phyloP scores from a whole-genome alignment of 2,329 filamentous ascomycete species.

The Pestalotiopsis sp. region DNA sequence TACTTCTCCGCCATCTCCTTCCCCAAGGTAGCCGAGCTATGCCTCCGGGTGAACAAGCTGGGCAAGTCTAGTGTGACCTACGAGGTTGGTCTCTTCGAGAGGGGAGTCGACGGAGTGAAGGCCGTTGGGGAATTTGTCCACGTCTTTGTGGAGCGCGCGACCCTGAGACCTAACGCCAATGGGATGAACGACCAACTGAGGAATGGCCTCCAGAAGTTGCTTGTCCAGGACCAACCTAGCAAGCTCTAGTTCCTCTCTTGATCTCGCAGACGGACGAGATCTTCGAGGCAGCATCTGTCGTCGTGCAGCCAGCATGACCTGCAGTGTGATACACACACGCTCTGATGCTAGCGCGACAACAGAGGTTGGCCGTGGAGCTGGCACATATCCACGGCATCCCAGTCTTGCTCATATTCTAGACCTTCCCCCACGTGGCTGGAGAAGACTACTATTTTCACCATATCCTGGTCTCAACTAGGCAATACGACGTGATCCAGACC shows the following conservation, averaged over 20 bases:
- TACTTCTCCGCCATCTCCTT: constrained; percentile 84
- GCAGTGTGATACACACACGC: neutral
- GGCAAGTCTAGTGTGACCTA: constrained; percentile 88
- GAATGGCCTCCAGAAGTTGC: constrained; percentile 59
- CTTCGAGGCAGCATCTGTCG: neutral
- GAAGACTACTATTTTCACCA: neutral
- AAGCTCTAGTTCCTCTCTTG: constrained; percentile 23
- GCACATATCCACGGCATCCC: too few relatives aligned
- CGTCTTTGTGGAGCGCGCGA: constrained; percentile 81
- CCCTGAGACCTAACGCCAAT: constrained; percentile 64
- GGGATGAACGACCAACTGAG: constrained; percentile 67
- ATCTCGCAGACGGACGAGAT: neutral
- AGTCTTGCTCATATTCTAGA: neutral
- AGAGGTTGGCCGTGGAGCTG: too few relatives aligned
- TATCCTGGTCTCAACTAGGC: neutral
- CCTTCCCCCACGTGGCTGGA: neutral
- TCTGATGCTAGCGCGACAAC: too few relatives aligned
- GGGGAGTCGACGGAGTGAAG: constrained; percentile 71
- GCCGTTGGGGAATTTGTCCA: constrained; percentile 87
- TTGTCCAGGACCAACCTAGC: constrained; percentile 34
- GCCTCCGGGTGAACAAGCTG: constrained; percentile 79
- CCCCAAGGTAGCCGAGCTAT: constrained; percentile 80
- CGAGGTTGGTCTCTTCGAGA: constrained; percentile 84
- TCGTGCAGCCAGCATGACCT: neutral
- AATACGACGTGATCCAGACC: neutral